A percentile compares a stretch with the other conserved stretches of the same genome.
Conservation (phyloP, 805 yeast species). For the Hanseniaspora lachancei region DNA sequence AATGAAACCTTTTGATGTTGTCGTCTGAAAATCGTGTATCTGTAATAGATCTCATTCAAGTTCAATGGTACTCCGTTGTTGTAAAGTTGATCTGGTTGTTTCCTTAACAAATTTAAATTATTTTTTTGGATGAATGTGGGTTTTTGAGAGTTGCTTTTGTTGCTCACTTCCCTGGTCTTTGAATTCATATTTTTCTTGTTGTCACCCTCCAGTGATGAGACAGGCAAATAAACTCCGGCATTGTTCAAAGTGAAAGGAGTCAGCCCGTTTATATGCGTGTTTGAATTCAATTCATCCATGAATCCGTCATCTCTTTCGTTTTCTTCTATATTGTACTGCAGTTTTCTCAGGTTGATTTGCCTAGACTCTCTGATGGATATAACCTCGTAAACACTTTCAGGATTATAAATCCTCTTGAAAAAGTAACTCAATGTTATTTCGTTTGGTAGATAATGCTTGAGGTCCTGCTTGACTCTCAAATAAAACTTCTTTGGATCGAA, state of each 20-base stretch:
- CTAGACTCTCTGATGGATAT: constrained; percentile 34
- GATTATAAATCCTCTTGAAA: constrained; percentile 28
- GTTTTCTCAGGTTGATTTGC: constrained; percentile 19
- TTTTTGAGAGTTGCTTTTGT: neutral
- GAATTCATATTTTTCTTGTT: neutral
- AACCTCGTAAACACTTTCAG: constrained; percentile 30
- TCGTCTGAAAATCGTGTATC: constrained; percentile 79
- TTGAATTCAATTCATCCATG: constrained; percentile 11
- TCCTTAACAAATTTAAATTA: neutral
- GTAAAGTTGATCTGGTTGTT: neutral
- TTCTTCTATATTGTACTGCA: constrained; percentile 21
- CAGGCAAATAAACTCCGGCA: constrained; percentile 18
- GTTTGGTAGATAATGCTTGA: constrained; percentile 28
- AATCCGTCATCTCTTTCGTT: constrained; percentile 11
- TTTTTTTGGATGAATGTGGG: neutral
- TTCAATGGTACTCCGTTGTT: constrained; percentile 5
- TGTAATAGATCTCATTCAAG: constrained; percentile 50
- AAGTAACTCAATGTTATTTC: constrained; percentile 23
- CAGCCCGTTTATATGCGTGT: constrained; percentile 27
- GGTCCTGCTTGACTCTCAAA: constrained; percentile 26
- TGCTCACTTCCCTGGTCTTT: neutral
- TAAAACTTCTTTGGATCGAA: constrained; percentile 29
- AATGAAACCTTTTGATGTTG: constrained; percentile 60
- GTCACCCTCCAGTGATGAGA: neutral
- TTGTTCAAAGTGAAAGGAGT: constrained; percentile 26